A percentile compares a stretch with the other conserved stretches of the same genome.
Conservation (phyloP, 129 eudicot genomes). For the Arctium lappa region DNA sequence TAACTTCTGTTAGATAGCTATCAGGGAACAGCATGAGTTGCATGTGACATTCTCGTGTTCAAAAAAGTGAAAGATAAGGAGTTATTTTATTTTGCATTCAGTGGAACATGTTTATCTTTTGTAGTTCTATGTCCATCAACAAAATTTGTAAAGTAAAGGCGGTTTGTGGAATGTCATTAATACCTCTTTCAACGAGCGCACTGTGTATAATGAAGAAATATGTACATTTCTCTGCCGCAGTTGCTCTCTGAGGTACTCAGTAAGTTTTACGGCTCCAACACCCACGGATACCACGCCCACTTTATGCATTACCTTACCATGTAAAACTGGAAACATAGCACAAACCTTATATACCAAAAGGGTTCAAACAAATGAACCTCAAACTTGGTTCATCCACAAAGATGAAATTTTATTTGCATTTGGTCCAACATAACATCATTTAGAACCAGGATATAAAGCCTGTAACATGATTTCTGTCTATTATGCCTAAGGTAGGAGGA, state of each 20-base stretch:
- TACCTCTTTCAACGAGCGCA: constrained; percentile 73
- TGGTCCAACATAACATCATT: background rate
- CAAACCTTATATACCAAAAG: background rate
- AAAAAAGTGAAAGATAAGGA: no score
- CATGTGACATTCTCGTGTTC: no score
- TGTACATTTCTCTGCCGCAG: constrained; percentile 53
- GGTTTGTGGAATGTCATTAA: background rate
- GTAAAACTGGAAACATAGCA: constrained; percentile 40
- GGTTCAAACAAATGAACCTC: background rate
- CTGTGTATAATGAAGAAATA: constrained; percentile 57
- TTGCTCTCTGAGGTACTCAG: constrained; percentile 72
- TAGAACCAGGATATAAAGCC: background rate
- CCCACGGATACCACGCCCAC: constrained; percentile 69
- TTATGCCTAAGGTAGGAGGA: background rate
- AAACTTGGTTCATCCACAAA: background rate
- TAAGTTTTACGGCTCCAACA: constrained; percentile 86
- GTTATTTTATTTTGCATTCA: no score
- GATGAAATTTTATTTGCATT: background rate
- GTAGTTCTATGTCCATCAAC: background rate
- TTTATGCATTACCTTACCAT: constrained; percentile 77
- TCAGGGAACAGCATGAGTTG: no score
- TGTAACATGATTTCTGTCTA: background rate
- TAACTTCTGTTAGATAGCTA: no score
- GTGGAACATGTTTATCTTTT: background rate
- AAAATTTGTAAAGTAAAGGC: no score